phyloP scores from a whole-genome alignment of 148 eudicot species.

The Chenopodium album region DNA sequence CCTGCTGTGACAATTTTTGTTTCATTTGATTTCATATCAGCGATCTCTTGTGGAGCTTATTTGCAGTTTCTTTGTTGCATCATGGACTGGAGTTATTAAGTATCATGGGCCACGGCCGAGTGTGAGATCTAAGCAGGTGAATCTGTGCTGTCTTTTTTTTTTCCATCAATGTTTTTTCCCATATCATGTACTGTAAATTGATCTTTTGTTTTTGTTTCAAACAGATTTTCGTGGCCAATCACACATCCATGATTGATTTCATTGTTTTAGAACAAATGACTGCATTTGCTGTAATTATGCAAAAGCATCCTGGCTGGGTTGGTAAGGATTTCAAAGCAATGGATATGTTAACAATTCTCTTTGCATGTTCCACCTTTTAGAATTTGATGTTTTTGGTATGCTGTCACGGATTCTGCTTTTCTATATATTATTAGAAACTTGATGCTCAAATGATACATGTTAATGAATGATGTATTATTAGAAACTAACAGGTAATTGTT shows the following conservation, averaged over 20 bases:
- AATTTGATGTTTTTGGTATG: not conserved
- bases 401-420: not conserved
- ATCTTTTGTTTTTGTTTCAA: not conserved
- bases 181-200: not conserved
- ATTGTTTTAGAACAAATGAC: slow-evolving; percentile 97
- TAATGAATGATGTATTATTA: not conserved
- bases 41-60: slow-evolving; percentile 90
- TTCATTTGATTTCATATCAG: slow-evolving; percentile 35
- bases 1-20: not conserved
- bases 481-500: not conserved
- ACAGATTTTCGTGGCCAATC: slow-evolving; percentile 98
- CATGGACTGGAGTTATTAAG: slow-evolving; percentile 98
- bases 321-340: slow-evolving; percentile 52
- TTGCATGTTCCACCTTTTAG: not conserved
- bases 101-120: slow-evolving; percentile 98
- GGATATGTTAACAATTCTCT: not conserved
- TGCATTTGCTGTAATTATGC: slow-evolving; percentile 99
- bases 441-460: not conserved
- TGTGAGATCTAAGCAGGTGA: slow-evolving; percentile 88
- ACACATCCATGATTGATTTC: slow-evolving; percentile 99
- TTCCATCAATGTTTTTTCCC: not conserved
- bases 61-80: slow-evolving; percentile 97
- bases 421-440: not conserved
- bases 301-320: slow-evolving; percentile 99
- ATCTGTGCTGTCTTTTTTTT: not conserved